Conservation (phyloP, 495 filamentous ascomycete genomes). For the Aspergillus carlsbadensis region DNA sequence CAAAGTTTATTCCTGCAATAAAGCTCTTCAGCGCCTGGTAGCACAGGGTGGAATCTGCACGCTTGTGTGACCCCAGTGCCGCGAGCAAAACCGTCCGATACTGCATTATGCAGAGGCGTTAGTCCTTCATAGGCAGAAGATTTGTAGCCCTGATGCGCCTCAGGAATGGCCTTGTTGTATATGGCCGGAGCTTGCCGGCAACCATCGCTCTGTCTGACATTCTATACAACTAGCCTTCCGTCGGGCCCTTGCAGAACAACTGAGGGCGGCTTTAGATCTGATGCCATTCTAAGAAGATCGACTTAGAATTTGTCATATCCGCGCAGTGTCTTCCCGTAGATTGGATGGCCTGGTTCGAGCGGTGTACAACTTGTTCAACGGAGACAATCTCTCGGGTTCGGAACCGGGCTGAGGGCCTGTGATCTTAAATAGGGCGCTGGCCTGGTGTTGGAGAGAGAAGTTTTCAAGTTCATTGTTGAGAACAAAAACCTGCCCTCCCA, state of each 20-base stretch:
- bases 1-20: not conserved
- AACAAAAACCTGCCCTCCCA: not conserved
- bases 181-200: constrained; percentile 11
- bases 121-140: not conserved
- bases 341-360: constrained; percentile 32
- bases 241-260: constrained; percentile 42
- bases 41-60: not conserved
- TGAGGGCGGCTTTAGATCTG: constrained; percentile 23
- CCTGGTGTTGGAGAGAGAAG: not conserved
- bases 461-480: not conserved
- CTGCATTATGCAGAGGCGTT: not conserved
- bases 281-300: constrained; percentile 20
- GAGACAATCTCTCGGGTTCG: not conserved
- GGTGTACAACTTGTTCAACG: constrained; percentile 35
- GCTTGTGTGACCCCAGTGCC: not conserved
- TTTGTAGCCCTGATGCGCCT: not conserved
- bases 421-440: constrained; percentile 14
- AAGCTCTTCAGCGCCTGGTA: not conserved
- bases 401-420: constrained; percentile 7
- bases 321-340: constrained; percentile 24
- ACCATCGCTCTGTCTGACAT: constrained; percentile 25
- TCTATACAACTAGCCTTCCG: constrained; percentile 35
- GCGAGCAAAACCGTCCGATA: not conserved
- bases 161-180: constrained; percentile 1
- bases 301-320: constrained; percentile 24